These are phyloP conservation scores for Apophysomyces elegans DNA, from an alignment of 371 early-diverging fungal genomes.

Conservation along the genomic window DNA sequence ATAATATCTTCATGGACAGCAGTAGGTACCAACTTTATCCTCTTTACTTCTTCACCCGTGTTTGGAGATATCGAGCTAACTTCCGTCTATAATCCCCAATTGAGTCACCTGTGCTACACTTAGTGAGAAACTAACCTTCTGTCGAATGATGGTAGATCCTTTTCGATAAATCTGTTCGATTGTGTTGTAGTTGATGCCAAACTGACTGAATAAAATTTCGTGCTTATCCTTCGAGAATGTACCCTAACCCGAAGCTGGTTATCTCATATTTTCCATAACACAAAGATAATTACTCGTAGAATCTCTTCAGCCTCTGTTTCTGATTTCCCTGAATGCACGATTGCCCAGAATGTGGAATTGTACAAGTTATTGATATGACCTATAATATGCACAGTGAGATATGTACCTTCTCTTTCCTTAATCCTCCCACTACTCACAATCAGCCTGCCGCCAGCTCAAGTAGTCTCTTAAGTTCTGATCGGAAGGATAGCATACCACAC, in stretches of 20 bases:
- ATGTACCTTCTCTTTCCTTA: not conserved
- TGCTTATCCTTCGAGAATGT: constrained; percentile 88
- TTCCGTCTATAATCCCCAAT: constrained; percentile 24
- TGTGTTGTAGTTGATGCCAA: constrained; percentile 88
- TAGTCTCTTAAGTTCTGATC: constrained; percentile 86
- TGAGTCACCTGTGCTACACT: not conserved
- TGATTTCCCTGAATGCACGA: constrained; percentile 76
- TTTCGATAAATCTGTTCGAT: constrained; percentile 83
- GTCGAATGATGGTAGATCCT: constrained; percentile 79
- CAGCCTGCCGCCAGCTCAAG: constrained; percentile 94
- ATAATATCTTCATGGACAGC: constrained; percentile 86
- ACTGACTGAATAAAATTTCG: constrained; percentile 85
- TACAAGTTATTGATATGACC: constrained; percentile 89
- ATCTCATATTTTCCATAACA: not conserved
- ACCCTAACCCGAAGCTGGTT: constrained; percentile 53
- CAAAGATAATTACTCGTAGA: constrained; percentile 55
- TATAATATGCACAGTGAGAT: constrained; percentile 16
- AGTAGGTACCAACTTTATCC: constrained; percentile 46
- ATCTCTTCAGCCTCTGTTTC: constrained; percentile 71
- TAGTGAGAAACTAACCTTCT: constrained; percentile 39
- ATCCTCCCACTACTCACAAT: constrained; percentile 59
- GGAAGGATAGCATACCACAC: constrained; percentile 88
- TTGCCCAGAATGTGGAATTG: constrained; percentile 93
- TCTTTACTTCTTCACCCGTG: constrained; percentile 32
- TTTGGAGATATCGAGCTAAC: constrained; percentile 46